A percentile compares a stretch with the other conserved stretches of the same genome.
Evolutionary conservation across 768 basidiomycete species (phyloP).

Genomic region (Russula griseocarnosa): DNA sequence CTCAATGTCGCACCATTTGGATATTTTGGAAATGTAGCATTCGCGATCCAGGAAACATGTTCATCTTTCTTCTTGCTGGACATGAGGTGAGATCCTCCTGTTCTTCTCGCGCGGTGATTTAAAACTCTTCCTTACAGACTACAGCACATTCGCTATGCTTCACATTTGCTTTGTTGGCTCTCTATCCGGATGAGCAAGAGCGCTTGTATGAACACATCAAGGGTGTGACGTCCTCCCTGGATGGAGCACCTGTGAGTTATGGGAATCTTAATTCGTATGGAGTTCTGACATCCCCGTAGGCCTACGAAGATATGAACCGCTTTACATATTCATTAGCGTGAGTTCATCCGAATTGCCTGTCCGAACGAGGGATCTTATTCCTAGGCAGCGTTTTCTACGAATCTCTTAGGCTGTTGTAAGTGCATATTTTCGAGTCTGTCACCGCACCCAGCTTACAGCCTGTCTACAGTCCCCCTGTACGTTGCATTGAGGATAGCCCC

Average conservation of each 20-base stretch:
- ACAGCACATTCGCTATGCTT: conserved; percentile 39
- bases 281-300: neutral
- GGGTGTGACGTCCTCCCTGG: neutral
- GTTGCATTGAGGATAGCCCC: no score
- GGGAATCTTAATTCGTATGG: neutral
- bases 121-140: conserved; percentile 31
- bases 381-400: no score
- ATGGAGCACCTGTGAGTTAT: neutral
- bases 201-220: neutral
- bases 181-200: conserved; percentile 44
- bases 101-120: conserved; percentile 19
- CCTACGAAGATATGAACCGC: neutral
- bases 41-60: conserved; percentile 29
- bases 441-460: no score
- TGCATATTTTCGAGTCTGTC: no score
- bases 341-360: no score
- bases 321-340: neutral
- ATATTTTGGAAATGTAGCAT: neutral
- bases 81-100: conserved; percentile 31
- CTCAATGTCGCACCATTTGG: neutral
- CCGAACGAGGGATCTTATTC: no score
- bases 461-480: no score
- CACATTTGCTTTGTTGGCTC: conserved; percentile 41
- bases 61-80: conserved; percentile 38
- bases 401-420: no score